A percentile compares a stretch with the other conserved stretches of the same genome.
phyloP scores from a whole-genome alignment of 2,329 filamentous ascomycete genomes.

The Stagonosporopsis tanaceti region DNA sequence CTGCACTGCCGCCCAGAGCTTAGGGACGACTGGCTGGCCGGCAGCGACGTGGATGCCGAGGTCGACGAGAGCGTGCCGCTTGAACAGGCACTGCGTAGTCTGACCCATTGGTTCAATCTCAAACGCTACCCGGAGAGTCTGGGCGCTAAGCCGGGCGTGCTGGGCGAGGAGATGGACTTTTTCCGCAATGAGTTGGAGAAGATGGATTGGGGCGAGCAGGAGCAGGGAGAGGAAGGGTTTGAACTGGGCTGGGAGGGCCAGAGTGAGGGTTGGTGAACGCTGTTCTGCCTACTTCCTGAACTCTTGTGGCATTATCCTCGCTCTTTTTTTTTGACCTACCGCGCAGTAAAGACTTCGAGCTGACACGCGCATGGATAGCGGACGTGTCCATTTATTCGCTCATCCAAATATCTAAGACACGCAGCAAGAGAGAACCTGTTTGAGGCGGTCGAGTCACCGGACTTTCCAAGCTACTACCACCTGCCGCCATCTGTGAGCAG shows the following conservation, averaged over 20 bases:
- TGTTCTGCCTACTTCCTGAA: neutral
- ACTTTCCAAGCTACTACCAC: neutral
- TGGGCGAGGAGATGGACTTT: slow-evolving; percentile 58
- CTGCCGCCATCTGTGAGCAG: neutral
- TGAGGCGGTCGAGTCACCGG: neutral
- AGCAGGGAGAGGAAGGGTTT: slow-evolving; percentile 33
- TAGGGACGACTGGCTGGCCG: slow-evolving; percentile 92
- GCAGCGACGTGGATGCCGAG: slow-evolving; percentile 89
- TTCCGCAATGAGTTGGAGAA: slow-evolving; percentile 60
- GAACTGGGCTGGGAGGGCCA: slow-evolving; percentile 37
- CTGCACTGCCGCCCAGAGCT: slow-evolving; percentile 91
- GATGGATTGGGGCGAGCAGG: slow-evolving; percentile 54
- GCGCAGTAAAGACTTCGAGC: neutral
- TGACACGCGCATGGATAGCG: neutral
- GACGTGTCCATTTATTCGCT: neutral
- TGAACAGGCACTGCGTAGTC: slow-evolving; percentile 85
- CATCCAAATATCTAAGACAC: neutral
- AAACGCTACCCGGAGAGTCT: slow-evolving; percentile 82
- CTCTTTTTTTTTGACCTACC: neutral
- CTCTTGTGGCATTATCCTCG: neutral
- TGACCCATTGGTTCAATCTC: slow-evolving; percentile 96
- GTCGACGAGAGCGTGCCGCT: slow-evolving; percentile 92
- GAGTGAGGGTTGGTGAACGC: slow-evolving; percentile 42
- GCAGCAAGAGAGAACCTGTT: neutral
- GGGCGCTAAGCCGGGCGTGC: slow-evolving; percentile 55